These are phyloP conservation scores for Arachis stenosperma DNA, from an alignment of 306 rosid species.

Conservation along the genomic window DNA sequence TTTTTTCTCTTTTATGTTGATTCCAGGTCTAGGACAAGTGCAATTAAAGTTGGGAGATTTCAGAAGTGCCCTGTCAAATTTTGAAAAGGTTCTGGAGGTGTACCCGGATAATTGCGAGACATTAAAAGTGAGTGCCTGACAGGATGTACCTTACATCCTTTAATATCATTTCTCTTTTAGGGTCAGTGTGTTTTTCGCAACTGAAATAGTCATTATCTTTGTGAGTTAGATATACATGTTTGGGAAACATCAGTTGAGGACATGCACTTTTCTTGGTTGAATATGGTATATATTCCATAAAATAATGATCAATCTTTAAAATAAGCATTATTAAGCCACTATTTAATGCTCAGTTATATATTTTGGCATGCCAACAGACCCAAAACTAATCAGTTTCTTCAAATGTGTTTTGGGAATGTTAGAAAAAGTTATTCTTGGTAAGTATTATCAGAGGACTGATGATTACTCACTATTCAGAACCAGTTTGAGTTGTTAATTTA, in stretches of 20 bases:
- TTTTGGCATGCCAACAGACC: not conserved
- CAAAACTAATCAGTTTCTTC: constrained; percentile 1
- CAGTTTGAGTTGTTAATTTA: constrained; percentile 12
- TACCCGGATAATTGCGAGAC: constrained; percentile 92
- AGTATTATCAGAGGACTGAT: constrained; percentile 24
- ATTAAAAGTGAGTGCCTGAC: constrained; percentile 71
- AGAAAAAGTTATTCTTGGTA: not conserved
- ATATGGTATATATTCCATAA: constrained; percentile 31
- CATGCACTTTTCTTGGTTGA: constrained; percentile 20
- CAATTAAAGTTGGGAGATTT: constrained; percentile 95
- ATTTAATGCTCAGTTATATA: constrained; percentile 22
- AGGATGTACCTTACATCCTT: constrained; percentile 20
- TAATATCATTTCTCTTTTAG: constrained; percentile 14
- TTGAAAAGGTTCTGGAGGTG: constrained; percentile 91
- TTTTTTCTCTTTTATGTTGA: not conserved
- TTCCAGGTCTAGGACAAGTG: constrained; percentile 94
- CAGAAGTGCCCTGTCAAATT: constrained; percentile 86
- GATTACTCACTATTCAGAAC: not conserved
- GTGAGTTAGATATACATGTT: constrained; percentile 10
- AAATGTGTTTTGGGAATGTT: constrained; percentile 16
- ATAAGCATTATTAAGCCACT: not conserved
- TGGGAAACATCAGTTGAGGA: constrained; percentile 25
- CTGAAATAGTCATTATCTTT: not conserved
- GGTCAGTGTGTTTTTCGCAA: not conserved
- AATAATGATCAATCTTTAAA: constrained; percentile 4